Conservation (phyloP, 768 basidiomycete species). For the Auricularia sp. region DNA sequence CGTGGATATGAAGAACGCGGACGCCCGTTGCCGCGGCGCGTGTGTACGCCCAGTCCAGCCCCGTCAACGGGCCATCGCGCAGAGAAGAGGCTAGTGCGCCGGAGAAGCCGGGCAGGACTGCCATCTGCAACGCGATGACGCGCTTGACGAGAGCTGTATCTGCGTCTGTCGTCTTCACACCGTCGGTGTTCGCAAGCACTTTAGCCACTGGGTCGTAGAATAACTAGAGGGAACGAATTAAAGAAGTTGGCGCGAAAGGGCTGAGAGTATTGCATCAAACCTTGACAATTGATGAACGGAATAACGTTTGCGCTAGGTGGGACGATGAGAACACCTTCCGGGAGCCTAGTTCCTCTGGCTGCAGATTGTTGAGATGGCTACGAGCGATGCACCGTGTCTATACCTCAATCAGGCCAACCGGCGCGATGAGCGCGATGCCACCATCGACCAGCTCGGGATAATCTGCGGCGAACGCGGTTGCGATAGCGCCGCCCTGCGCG, state of each 20-base stretch:
- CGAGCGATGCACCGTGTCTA: neutral
- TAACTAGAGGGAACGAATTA: neutral
- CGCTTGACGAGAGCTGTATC: neutral
- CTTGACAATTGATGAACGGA: neutral
- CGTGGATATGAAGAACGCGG: slow-evolving; percentile 11
- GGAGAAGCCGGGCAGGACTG: slow-evolving; percentile 9
- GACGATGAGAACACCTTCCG: neutral
- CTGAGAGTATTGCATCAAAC: neutral
- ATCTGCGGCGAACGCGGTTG: slow-evolving; percentile 56
- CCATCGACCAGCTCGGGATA: slow-evolving; percentile 64
- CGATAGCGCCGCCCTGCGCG: slow-evolving; percentile 59
- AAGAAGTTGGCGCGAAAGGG: neutral
- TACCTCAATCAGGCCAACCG: slow-evolving; percentile 50
- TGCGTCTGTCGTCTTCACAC: neutral
- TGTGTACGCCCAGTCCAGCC: slow-evolving; percentile 15
- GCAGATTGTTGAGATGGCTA: neutral
- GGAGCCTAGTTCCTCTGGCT: neutral
- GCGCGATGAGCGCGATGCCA: slow-evolving; percentile 56
- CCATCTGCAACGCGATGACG: slow-evolving; percentile 3
- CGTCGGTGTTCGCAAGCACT: neutral
- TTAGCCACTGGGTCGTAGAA: neutral
- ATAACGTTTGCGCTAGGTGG: neutral
- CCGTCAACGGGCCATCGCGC: slow-evolving; percentile 17
- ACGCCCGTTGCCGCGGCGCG: slow-evolving; percentile 8
- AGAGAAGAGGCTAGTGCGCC: slow-evolving; percentile 11